These are phyloP conservation scores for Suillus alpinus DNA, from an alignment of 768 basidiomycete genomes.

Conservation along the genomic window DNA sequence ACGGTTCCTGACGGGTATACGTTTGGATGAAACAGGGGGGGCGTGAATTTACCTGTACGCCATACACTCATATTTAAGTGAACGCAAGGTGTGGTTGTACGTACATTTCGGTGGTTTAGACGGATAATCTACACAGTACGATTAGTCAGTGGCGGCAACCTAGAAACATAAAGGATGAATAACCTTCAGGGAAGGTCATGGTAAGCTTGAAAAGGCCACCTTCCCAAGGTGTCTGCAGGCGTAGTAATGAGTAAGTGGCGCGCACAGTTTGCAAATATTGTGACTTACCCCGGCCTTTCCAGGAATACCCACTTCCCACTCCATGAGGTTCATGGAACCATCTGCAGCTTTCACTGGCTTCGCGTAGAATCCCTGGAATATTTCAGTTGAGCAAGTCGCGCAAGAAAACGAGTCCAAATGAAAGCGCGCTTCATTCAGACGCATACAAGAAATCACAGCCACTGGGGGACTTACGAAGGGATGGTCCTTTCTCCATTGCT, in stretches of 20 bases:
- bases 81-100: conserved; percentile 22
- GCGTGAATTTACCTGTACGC: conserved; percentile 86
- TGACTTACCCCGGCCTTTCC: conserved; percentile 80
- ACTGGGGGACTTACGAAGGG: conserved; percentile 74
- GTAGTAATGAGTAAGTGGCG: conserved; percentile 13
- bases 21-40: conserved; percentile 95
- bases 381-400: neutral
- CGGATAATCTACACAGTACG: conserved; percentile 69
- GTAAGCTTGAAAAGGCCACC: conserved; percentile 90
- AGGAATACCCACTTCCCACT: conserved; percentile 99
- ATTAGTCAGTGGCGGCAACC: conserved; percentile 10
- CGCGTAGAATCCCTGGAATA: conserved; percentile 90
- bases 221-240: conserved; percentile 88
- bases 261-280: conserved; percentile 4
- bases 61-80: conserved; percentile 6
- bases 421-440: neutral
- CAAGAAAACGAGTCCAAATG: conserved; percentile 7
- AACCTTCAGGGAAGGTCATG: conserved; percentile 97
- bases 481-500: conserved; percentile 99
- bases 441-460: conserved; percentile 1
- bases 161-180: neutral
- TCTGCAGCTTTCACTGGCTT: conserved; percentile 88
- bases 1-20: conserved; percentile 99
- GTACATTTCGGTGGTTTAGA: conserved; percentile 92
- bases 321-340: conserved; percentile 93